A percentile compares a stretch with the other conserved stretches of the same genome.
phyloP scores from a whole-genome alignment of 768 basidiomycete species.

The Tylopilus plumbeoviolaceoides region DNA sequence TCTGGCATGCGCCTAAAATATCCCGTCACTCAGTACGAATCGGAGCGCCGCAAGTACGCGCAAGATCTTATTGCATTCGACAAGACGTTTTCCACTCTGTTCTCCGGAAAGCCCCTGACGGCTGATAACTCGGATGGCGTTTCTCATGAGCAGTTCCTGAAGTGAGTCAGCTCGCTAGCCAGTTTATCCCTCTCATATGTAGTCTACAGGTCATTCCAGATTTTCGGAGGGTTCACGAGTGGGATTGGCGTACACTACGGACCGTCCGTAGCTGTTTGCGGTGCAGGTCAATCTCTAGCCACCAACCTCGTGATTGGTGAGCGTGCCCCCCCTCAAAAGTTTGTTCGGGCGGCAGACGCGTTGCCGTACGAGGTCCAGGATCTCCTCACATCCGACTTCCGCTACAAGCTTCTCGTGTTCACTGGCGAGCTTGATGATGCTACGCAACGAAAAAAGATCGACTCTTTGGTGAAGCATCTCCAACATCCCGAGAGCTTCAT shows the following conservation, averaged over 20 bases:
- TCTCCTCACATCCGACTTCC: constrained; percentile 33
- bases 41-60: constrained; percentile 63
- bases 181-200: background rate
- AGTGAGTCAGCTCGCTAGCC: constrained; percentile 12
- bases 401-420: constrained; percentile 39
- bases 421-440: constrained; percentile 26
- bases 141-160: constrained; percentile 34
- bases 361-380: constrained; percentile 40
- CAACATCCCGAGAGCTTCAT: no score
- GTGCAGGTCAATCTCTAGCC: constrained; percentile 28
- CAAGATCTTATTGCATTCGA: constrained; percentile 73
- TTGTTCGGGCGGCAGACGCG: constrained; percentile 35
- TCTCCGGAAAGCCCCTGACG: constrained; percentile 62
- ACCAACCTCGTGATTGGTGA: constrained; percentile 34
- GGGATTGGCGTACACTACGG: constrained; percentile 40
- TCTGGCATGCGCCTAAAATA: background rate
- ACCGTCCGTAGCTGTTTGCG: constrained; percentile 28
- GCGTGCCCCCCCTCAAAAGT: constrained; percentile 34
- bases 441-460: constrained; percentile 20
- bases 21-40: background rate
- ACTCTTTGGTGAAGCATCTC: no score
- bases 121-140: constrained; percentile 33
- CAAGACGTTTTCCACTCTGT: constrained; percentile 56
- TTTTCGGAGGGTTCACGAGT: constrained; percentile 36
- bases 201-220: constrained; percentile 32